These are phyloP conservation scores for Naematelia aurantialba DNA, from an alignment of 768 basidiomycete genomes.

Conservation along the genomic window DNA sequence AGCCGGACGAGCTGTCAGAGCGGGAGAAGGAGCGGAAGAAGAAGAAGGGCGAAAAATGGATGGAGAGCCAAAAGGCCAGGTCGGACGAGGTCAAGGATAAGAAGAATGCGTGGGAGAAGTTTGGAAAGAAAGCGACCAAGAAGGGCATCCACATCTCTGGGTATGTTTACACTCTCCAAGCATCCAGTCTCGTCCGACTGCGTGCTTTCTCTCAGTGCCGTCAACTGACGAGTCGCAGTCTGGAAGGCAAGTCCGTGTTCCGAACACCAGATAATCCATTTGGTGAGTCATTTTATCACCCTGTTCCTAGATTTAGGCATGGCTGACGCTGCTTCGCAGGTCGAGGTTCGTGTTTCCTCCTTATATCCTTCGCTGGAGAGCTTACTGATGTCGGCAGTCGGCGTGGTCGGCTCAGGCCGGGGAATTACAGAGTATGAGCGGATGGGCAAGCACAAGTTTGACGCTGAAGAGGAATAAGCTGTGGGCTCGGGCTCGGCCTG, in stretches of 20 bases:
- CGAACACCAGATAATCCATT: conserved; percentile 46
- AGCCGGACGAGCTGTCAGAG: conserved; percentile 41
- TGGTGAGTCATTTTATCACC: conserved; percentile 27
- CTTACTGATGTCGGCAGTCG: conserved; percentile 32
- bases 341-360: conserved; percentile 12
- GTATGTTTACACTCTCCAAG: conserved; percentile 12
- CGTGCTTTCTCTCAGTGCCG: background rate
- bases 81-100: conserved; percentile 49
- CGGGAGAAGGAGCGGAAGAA: conserved; percentile 51
- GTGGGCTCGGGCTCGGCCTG: background rate
- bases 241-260: conserved; percentile 50
- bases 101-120: conserved; percentile 51
- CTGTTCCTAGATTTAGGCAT: background rate
- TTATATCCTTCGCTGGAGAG: background rate
- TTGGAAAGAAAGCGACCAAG: conserved; percentile 51
- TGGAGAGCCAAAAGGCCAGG: conserved; percentile 46
- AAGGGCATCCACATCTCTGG: conserved; percentile 51
- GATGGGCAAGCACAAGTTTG: conserved; percentile 51
- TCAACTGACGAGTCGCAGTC: conserved; percentile 21
- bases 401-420: conserved; percentile 48
- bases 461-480: conserved; percentile 6
- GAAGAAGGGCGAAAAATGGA: conserved; percentile 52
- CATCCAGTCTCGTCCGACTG: background rate
- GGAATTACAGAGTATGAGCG: conserved; percentile 47
- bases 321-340: conserved; percentile 7